Percentiles rank a stretch among this genome's conserved stretches.
Conservation (phyloP, 2,329 filamentous ascomycete genomes). For the Sporothrix mexicana region DNA sequence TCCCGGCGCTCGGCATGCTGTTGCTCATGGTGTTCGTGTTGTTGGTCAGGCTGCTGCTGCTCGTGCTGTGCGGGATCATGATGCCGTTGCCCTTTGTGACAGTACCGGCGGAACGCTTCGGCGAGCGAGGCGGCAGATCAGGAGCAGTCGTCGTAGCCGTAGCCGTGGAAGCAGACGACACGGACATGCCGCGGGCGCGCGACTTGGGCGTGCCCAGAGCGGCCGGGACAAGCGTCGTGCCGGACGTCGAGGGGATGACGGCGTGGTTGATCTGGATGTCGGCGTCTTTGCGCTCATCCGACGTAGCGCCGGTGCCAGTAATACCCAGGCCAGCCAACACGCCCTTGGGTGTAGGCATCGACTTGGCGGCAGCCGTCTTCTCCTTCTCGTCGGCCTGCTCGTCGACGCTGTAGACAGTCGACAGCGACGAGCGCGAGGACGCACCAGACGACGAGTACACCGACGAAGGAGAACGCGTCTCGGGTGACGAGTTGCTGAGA, state of each 20-base stretch:
- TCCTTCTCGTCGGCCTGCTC: slow-evolving; percentile 50
- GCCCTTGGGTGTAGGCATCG: slow-evolving; percentile 4
- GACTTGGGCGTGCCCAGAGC: slow-evolving; percentile 27
- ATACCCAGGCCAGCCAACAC: slow-evolving; percentile 29
- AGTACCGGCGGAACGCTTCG: slow-evolving; percentile 20
- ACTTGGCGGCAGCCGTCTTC: slow-evolving; percentile 30
- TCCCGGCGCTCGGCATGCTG: neutral
- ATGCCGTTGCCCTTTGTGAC: slow-evolving; percentile 27
- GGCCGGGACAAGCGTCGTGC: slow-evolving; percentile 22
- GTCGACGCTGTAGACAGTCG: slow-evolving; percentile 62
- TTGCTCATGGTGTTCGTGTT: neutral
- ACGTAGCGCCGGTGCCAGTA: neutral
- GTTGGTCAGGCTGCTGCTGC: slow-evolving; percentile 15
- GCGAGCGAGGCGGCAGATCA: slow-evolving; percentile 30
- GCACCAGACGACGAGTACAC: slow-evolving; percentile 32
- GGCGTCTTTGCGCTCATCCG: neutral
- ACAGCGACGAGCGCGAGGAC: slow-evolving; percentile 53
- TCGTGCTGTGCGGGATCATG: slow-evolving; percentile 28
- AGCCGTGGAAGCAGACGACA: neutral
- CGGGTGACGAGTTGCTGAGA: slow-evolving; percentile 14
- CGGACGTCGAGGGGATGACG: neutral
- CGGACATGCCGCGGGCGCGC: slow-evolving; percentile 11
- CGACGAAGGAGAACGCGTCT: slow-evolving; percentile 27
- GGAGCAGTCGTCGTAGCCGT: neutral
- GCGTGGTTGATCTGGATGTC: neutral